Conservation (phyloP, 495 filamentous ascomycete species). For the Neurospora pannonica region DNA sequence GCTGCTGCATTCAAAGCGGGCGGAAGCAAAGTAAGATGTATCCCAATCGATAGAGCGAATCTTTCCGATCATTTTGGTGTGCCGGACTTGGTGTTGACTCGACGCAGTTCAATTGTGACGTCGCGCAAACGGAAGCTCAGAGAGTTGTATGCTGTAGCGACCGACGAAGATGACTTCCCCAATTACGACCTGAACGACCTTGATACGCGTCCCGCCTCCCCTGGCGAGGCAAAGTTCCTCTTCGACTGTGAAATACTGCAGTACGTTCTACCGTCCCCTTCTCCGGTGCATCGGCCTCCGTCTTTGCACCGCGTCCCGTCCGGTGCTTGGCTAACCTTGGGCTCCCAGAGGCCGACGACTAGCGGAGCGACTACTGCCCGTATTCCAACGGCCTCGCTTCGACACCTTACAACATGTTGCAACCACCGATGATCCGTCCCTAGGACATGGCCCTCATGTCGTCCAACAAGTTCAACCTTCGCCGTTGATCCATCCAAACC, state of each 20-base stretch:
- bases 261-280: conserved; percentile 42
- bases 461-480: conserved; percentile 1
- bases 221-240: conserved; percentile 56
- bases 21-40: conserved; percentile 37
- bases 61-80: conserved; percentile 38
- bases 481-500: not conserved
- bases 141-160: conserved; percentile 60
- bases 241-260: conserved; percentile 64
- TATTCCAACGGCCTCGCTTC: conserved; percentile 38
- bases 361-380: conserved; percentile 60
- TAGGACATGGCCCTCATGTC: conserved; percentile 15
- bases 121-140: conserved; percentile 78
- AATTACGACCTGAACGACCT: conserved; percentile 31
- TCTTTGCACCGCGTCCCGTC: conserved; percentile 12
- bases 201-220: conserved; percentile 39
- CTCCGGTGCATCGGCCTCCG: not conserved
- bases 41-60: conserved; percentile 31
- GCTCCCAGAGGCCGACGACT: conserved; percentile 57
- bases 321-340: conserved; percentile 2
- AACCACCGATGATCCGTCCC: conserved; percentile 14
- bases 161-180: conserved; percentile 35
- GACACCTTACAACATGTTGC: conserved; percentile 23
- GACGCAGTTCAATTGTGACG: conserved; percentile 58
- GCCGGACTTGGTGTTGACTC: conserved; percentile 24
- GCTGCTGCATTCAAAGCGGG: conserved; percentile 44